These are phyloP conservation scores for Dioscorea alata DNA, from an alignment of 106 monocot genomes.

Conservation along the genomic window DNA sequence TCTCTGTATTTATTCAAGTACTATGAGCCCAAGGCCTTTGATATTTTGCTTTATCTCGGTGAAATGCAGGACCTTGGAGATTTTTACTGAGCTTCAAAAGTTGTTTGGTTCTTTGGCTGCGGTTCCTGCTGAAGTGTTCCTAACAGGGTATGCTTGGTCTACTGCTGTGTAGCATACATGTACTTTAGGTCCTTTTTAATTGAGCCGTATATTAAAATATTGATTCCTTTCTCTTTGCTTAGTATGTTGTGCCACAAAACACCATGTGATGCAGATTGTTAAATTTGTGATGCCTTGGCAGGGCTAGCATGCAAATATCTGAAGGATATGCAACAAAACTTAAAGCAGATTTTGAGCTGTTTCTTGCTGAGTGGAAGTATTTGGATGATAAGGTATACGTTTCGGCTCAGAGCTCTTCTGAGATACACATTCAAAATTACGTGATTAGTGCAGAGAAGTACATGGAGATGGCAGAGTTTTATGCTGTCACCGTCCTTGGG, in stretches of 20 bases:
- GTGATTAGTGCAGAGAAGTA: conserved; percentile 36
- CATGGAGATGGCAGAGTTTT: conserved; percentile 59
- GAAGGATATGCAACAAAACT: conserved; percentile 52
- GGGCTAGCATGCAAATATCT: conserved; percentile 67
- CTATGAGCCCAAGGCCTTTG: too few species aligned
- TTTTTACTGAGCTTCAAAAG: conserved; percentile 49
- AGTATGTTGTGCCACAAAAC: too few species aligned
- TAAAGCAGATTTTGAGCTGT: conserved; percentile 54
- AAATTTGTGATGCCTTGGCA: conserved; percentile 8
- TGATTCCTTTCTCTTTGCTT: neutral
- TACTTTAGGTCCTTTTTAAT: too few species aligned
- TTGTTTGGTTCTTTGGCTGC: conserved; percentile 63
- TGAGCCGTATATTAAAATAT: neutral
- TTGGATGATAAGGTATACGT: conserved; percentile 33
- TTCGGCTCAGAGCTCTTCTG: conserved; percentile 7
- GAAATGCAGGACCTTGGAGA: conserved; percentile 54
- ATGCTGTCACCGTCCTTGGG: conserved; percentile 55
- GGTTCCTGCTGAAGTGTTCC: conserved; percentile 59
- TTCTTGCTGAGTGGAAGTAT: conserved; percentile 67
- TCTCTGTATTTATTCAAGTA: too few species aligned
- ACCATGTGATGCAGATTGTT: neutral
- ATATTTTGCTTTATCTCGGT: neutral
- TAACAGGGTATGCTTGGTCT: conserved; percentile 49
- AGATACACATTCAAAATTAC: conserved; percentile 2
- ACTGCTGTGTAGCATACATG: neutral